Percentiles rank a stretch among this genome's conserved stretches.
Conservation (phyloP, 768 basidiomycete genomes). For the Russula olivacea region DNA sequence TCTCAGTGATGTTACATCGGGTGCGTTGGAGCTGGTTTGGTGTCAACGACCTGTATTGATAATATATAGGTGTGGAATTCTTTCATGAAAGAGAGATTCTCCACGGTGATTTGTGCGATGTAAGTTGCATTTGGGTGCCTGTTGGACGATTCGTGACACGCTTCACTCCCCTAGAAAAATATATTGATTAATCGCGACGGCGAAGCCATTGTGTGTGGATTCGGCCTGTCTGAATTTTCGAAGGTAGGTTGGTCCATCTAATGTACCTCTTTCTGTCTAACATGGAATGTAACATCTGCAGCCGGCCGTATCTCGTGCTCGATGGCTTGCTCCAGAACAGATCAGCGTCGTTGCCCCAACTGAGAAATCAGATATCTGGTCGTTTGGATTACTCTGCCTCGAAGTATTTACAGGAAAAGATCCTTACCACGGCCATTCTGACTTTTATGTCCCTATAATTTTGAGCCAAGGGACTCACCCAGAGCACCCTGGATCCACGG, state of each 20-base stretch:
- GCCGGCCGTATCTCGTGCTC: conserved; percentile 20
- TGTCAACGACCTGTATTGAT: conserved; percentile 13
- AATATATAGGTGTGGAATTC: conserved; percentile 13
- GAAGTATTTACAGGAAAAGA: conserved; percentile 17
- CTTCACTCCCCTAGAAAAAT: conserved; percentile 35
- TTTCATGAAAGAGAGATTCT: conserved; percentile 23
- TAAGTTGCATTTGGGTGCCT: conserved; percentile 9
- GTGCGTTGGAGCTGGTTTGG: conserved; percentile 25
- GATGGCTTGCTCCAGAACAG: conserved; percentile 19
- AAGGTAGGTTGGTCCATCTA: not conserved
- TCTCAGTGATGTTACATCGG: conserved; percentile 36
- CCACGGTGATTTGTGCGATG: conserved; percentile 26
- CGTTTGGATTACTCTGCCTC: conserved; percentile 17
- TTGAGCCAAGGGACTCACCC: conserved; percentile 4
- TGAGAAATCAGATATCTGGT: conserved; percentile 14
- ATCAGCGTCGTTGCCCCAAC: conserved; percentile 4
- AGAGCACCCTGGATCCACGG: not conserved
- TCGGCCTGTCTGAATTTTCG: conserved; percentile 35
- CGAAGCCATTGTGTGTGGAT: conserved; percentile 40
- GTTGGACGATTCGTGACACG: not conserved
- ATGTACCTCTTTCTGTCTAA: not conserved
- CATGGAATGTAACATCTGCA: conserved; percentile 11
- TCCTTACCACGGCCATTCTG: conserved; percentile 3
- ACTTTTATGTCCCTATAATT: conserved; percentile 8
- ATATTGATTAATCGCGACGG: conserved; percentile 40